These are phyloP conservation scores for Cytospora leucostoma DNA, from an alignment of 2,329 filamentous ascomycete species.

Conservation along the genomic window DNA sequence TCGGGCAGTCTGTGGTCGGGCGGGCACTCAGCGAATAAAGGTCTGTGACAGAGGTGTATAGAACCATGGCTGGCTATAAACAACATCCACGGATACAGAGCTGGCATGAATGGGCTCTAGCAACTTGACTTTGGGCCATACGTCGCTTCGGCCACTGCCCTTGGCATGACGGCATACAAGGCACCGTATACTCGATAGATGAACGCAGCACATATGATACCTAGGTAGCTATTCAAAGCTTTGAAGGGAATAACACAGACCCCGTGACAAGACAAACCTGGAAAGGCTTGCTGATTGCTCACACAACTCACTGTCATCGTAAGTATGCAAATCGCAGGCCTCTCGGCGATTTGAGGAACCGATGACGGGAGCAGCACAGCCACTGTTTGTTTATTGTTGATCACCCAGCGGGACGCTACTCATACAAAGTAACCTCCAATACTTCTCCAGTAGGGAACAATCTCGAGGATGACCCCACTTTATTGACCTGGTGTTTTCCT, in stretches of 20 bases:
- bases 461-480: background rate
- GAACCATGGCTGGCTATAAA: too few relatives aligned
- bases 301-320: background rate
- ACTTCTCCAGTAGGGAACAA: background rate
- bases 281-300: background rate
- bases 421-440: background rate
- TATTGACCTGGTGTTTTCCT: background rate
- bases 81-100: too few relatives aligned
- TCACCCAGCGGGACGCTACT: background rate
- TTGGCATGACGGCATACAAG: too few relatives aligned
- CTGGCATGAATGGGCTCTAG: too few relatives aligned
- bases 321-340: slow-evolving; percentile 8
- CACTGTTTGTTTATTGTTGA: background rate
- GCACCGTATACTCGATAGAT: too few relatives aligned
- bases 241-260: background rate
- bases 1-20: too few relatives aligned
- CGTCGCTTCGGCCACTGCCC: too few relatives aligned
- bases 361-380: background rate
- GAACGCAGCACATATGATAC: background rate
- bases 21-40: too few relatives aligned
- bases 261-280: background rate
- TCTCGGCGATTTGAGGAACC: slow-evolving; percentile 12
- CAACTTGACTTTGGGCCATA: too few relatives aligned
- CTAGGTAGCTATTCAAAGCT: background rate
- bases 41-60: too few relatives aligned